These are phyloP conservation scores for Pseudodiploospora longispora DNA, from an alignment of 2,329 filamentous ascomycete species.

Conservation along the genomic window DNA sequence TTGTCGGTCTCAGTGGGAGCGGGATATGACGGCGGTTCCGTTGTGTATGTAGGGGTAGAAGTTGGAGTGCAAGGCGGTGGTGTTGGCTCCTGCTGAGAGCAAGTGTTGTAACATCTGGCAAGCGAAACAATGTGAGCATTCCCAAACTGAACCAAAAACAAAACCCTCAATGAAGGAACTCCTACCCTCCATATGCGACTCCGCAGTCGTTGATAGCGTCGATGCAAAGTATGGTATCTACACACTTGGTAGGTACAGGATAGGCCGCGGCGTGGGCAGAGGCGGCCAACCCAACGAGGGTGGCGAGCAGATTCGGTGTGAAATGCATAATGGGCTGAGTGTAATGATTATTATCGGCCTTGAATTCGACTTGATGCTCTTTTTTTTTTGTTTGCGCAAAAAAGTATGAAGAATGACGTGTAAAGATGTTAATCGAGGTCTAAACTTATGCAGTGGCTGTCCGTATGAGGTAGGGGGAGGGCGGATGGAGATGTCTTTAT, in stretches of 20 bases:
- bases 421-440: too few species aligned
- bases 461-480: too few species aligned
- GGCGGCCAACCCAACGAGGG: neutral
- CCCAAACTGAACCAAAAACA: neutral
- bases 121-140: slow-evolving; percentile 1
- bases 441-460: too few species aligned
- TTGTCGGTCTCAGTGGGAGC: slow-evolving; percentile 4
- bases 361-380: too few species aligned
- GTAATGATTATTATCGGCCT: too few species aligned
- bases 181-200: slow-evolving; percentile 19
- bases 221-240: slow-evolving; percentile 15
- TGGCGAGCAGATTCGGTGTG: neutral
- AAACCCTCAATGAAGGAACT: neutral
- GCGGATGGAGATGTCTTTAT: too few species aligned
- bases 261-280: neutral
- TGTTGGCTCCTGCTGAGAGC: slow-evolving; percentile 14
- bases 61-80: slow-evolving; percentile 12
- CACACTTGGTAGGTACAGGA: neutral
- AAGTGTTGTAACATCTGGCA: slow-evolving; percentile 23
- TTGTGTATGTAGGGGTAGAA: neutral
- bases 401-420: too few species aligned
- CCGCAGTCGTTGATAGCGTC: slow-evolving; percentile 20
- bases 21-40: neutral
- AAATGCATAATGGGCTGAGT: too few species aligned
- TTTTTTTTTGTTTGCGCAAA: too few species aligned